phyloP scores from a whole-genome alignment of 768 basidiomycete genomes.

The Pleurotus cornucopiae region DNA sequence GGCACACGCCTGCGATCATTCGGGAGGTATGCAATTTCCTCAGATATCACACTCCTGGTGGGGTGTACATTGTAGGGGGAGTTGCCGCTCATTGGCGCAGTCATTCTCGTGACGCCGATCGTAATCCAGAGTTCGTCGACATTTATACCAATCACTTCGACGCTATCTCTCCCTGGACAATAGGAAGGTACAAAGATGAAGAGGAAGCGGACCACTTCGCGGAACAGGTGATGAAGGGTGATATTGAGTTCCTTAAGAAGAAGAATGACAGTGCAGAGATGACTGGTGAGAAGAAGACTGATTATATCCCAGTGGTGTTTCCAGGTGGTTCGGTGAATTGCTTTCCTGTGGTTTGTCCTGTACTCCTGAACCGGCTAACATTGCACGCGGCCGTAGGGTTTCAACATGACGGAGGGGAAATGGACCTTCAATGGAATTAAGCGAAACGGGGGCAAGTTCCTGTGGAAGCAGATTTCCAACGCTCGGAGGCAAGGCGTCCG shows the following conservation, averaged over 20 bases:
- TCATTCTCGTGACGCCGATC: slow-evolving; percentile 64
- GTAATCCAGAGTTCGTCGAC: slow-evolving; percentile 57
- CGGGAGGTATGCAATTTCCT: slow-evolving; percentile 53
- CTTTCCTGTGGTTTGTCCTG: slow-evolving; percentile 7
- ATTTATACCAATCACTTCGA: slow-evolving; percentile 79
- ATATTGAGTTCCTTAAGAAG: slow-evolving; percentile 54
- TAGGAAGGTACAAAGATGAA: slow-evolving; percentile 63
- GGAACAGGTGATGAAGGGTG: slow-evolving; percentile 56
- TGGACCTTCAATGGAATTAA: slow-evolving; percentile 72
- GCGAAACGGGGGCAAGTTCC: slow-evolving; percentile 68
- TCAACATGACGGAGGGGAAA: slow-evolving; percentile 65
- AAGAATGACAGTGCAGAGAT: slow-evolving; percentile 36
- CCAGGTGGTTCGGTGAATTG: slow-evolving; percentile 76
- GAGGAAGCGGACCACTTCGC: slow-evolving; percentile 62
- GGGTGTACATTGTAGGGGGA: slow-evolving; percentile 72
- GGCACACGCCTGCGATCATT: slow-evolving; percentile 60
- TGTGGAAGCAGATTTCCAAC: slow-evolving; percentile 78
- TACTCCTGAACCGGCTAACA: slow-evolving; percentile 7
- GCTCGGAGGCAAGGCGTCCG: slow-evolving; percentile 57
- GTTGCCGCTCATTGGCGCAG: slow-evolving; percentile 75
- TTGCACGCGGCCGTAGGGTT: slow-evolving; percentile 39
- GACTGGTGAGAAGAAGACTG: slow-evolving; percentile 44
- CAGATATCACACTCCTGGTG: slow-evolving; percentile 60
- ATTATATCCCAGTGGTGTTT: slow-evolving; percentile 81
- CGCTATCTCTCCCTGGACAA: slow-evolving; percentile 79